Percentiles rank a stretch among this genome's conserved stretches.
Evolutionary conservation across 2,329 filamentous ascomycete genomes (phyloP).

Genomic region (Calonectria fujianensis): DNA sequence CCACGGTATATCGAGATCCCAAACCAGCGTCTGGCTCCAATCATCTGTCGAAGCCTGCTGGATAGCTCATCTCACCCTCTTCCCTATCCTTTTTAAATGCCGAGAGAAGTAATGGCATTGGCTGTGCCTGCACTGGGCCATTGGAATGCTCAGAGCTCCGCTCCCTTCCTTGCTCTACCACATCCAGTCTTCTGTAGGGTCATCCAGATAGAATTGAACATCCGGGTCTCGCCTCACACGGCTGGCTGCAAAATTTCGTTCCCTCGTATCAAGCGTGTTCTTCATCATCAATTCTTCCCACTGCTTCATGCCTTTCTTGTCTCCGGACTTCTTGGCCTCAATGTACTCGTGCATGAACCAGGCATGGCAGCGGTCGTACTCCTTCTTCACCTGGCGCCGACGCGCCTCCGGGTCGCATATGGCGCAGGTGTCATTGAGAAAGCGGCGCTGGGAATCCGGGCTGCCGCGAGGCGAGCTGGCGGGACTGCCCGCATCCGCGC

Average conservation of each 20-base stretch:
- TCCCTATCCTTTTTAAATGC: neutral
- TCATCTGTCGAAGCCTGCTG: neutral
- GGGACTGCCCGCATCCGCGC: constrained; percentile 37
- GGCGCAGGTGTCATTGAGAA: constrained; percentile 62
- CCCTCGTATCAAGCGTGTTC: constrained; percentile 45
- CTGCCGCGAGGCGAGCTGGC: constrained; percentile 39
- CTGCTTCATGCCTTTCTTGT: constrained; percentile 51
- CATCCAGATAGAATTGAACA: constrained; percentile 50
- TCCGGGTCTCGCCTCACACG: constrained; percentile 46
- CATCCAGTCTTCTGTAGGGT: constrained; percentile 35
- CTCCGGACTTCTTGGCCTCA: constrained; percentile 50
- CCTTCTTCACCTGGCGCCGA: constrained; percentile 51
- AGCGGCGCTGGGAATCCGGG: constrained; percentile 41
- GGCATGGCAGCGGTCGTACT: constrained; percentile 55
- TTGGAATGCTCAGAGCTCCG: neutral
- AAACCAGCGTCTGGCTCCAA: neutral
- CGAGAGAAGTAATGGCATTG: neutral
- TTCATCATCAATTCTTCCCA: constrained; percentile 51
- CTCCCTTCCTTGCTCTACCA: neutral
- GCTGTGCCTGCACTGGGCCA: neutral
- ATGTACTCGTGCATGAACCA: constrained; percentile 54
- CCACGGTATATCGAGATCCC: neutral
- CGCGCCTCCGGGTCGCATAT: constrained; percentile 58
- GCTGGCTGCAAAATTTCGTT: constrained; percentile 51
- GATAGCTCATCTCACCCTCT: neutral